Conservation (phyloP, 2,329 filamentous ascomycete genomes). For the Rhynchosporium agropyri region DNA sequence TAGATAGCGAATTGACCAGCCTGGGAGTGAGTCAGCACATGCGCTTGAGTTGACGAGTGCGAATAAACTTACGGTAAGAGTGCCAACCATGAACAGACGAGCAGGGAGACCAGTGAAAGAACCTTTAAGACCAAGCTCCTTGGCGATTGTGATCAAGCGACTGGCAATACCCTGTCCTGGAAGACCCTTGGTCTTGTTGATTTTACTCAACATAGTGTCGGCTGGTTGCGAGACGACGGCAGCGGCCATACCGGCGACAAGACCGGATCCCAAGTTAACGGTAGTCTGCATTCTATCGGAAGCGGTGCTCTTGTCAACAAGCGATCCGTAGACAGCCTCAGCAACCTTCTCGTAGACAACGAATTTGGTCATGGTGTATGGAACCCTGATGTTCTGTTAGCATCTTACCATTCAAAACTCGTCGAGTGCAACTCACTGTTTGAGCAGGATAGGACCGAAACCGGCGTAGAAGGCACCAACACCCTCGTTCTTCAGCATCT, state of each 20-base stretch:
- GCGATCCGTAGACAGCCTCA: conserved; percentile 66
- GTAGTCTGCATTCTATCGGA: conserved; percentile 72
- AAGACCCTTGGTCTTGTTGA: conserved; percentile 91
- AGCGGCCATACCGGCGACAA: conserved; percentile 82
- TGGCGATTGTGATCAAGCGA: conserved; percentile 84
- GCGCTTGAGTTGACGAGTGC: conserved; percentile 22
- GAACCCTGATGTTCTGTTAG: conserved; percentile 59
- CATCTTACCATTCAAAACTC: conserved; percentile 25
- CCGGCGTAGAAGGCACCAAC: conserved; percentile 86
- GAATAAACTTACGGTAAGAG: conserved; percentile 29
- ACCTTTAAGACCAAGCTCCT: conserved; percentile 79
- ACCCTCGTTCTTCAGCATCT: conserved; percentile 84
- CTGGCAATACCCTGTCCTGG: conserved; percentile 81
- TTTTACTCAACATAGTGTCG: conserved; percentile 93
- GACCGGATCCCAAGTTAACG: conserved; percentile 79
- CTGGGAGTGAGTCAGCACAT: conserved; percentile 52
- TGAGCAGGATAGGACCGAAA: conserved; percentile 85
- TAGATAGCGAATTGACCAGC: conserved; percentile 90
- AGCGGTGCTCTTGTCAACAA: conserved; percentile 70
- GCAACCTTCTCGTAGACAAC: conserved; percentile 89
- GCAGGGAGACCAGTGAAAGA: conserved; percentile 82
- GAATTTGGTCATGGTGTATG: conserved; percentile 95
- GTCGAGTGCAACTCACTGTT: conserved; percentile 59
- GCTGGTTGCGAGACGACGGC: conserved; percentile 86
- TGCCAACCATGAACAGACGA: conserved; percentile 66